Conservation (phyloP, 306 rosid species). For the Rosa chinensis region DNA sequence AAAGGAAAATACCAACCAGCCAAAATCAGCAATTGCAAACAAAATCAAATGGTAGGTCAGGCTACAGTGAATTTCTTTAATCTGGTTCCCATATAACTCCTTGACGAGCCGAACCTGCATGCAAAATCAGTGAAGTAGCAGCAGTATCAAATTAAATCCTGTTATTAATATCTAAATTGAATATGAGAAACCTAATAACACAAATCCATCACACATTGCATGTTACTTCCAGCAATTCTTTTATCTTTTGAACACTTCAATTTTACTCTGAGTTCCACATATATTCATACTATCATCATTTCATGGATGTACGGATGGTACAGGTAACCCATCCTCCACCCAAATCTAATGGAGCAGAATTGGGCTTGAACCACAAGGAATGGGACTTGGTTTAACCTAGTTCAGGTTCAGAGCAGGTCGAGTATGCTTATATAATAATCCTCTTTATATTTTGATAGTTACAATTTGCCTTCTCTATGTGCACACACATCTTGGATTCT, state of each 20-base stretch:
- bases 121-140: conserved; percentile 18
- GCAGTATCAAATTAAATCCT: neutral
- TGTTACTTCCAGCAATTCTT: neutral
- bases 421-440: neutral
- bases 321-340: neutral
- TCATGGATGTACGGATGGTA: neutral
- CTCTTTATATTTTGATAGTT: conserved; percentile 2
- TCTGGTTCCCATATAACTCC: conserved; percentile 94
- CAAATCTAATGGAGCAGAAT: neutral
- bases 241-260: neutral
- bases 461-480: neutral
- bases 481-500: neutral
- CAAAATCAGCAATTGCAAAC: conserved; percentile 67
- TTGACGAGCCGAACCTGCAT: conserved; percentile 86
- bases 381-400: neutral
- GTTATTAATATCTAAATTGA: neutral
- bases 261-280: neutral
- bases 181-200: neutral
- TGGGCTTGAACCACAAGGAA: neutral
- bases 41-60: conserved; percentile 78
- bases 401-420: neutral
- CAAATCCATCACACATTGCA: neutral
- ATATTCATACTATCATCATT: neutral
- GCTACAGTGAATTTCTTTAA: conserved; percentile 73
- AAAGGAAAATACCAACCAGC: conserved; percentile 60